Evolutionary conservation across 106 monocot species (phyloP), one percentile per base, ranked within the genome.

Genomic region (Apostasia shenzhenica): DNA sequence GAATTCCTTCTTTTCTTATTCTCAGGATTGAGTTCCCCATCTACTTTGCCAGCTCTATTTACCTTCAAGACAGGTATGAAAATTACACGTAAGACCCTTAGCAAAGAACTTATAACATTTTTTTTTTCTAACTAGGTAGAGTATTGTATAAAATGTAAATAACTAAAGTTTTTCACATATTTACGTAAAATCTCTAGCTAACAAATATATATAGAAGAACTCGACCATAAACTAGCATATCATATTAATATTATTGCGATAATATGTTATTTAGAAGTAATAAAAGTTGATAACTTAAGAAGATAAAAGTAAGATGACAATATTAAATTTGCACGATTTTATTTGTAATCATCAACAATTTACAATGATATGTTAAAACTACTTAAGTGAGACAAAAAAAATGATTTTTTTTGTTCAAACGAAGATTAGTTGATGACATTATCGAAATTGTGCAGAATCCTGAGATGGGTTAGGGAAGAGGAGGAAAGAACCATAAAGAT

Each of bases 401-500:
- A 7, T 59, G 40, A 59, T 59, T 37, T 2, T 59, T 7, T 10
- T 8, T 2, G 2, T 7, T 59, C 59, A 59, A 59, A n/a, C 0
- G 2, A 57, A 57, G n/a, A 57, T 3, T 57, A 57, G 37, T 6
- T 14, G 13, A 57, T 26, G 0, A 11, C 37, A 57, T 14, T 14
- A 57, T n/a, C 2, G 26, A n/a, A 3, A n/a, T 2, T 57, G n/a
- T 61, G 61, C 73, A 84, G 85, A 69, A 76, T 82, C 42, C 50
- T 85, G 66, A 79, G 82, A 55, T 85, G 78, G 78, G 72, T 85
- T n/a, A 53, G 81, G 59, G 82, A 82, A 52, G 86, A 86, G 69
- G 82, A 82, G 66, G 82, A 86, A 69, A 53, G 69, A 54, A 56
- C 52, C 6, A 0, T 2, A 59, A 78, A 79, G 62, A 48, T 54